A percentile compares a stretch with the other conserved stretches of the same genome.
phyloP scores from a whole-genome alignment of 2,329 filamentous ascomycete genomes.

The Pseudogymnoascus sp. region DNA sequence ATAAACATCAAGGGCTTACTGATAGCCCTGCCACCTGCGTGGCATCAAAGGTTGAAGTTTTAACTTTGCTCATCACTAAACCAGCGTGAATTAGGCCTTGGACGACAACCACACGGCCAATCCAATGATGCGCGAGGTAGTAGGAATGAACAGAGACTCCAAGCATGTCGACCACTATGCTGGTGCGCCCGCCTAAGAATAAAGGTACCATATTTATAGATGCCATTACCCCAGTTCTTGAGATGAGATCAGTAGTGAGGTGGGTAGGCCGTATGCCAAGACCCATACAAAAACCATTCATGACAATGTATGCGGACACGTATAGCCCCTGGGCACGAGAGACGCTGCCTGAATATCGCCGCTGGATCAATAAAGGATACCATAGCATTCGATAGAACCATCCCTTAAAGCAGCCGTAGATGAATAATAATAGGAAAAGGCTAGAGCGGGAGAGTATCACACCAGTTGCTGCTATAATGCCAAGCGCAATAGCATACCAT shows the following conservation, averaged over 20 bases:
- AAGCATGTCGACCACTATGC: slow-evolving; percentile 11
- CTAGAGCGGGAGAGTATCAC: neutral
- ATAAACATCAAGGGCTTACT: neutral
- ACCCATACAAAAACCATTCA: slow-evolving; percentile 14
- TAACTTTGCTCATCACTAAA: slow-evolving; percentile 7
- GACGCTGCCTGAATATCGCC: neutral
- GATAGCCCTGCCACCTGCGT: neutral
- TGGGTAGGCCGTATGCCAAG: neutral
- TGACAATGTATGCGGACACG: slow-evolving; percentile 7
- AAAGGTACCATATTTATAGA: slow-evolving; percentile 17
- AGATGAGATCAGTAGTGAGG: slow-evolving; percentile 11
- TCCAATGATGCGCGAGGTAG: slow-evolving; percentile 16
- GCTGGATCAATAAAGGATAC: neutral
- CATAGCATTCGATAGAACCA: neutral
- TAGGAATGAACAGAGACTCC: slow-evolving; percentile 15
- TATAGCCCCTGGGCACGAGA: neutral
- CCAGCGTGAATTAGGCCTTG: slow-evolving; percentile 13
- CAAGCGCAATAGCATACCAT: slow-evolving; percentile 10
- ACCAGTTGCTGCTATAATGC: neutral
- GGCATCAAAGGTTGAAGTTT: neutral
- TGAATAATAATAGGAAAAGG: neutral
- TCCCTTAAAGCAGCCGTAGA: neutral
- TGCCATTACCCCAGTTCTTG: slow-evolving; percentile 13
- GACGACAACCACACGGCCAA: slow-evolving; percentile 14
- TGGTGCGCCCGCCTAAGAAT: slow-evolving; percentile 16